Percentiles rank a stretch among this genome's conserved stretches.
Evolutionary conservation across 1,139 yeast genomes (phyloP).

Genomic region (Saccharomyces uvarum): DNA sequence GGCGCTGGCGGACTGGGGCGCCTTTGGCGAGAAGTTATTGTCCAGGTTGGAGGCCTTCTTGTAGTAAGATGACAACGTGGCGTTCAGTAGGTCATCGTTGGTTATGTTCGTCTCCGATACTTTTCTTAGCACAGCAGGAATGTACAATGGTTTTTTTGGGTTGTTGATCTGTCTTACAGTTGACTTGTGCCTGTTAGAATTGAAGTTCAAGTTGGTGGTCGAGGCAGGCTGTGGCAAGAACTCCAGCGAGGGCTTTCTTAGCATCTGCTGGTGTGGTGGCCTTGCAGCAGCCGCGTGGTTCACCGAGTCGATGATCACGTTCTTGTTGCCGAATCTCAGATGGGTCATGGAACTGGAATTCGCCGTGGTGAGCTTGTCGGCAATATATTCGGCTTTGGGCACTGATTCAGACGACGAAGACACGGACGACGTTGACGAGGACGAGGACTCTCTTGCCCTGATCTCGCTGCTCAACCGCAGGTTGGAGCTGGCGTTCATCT

Average conservation of each 20-base stretch:
- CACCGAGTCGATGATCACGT: constrained; percentile 14
- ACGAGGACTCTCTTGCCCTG: neutral
- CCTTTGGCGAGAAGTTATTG: neutral
- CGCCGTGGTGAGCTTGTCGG: constrained; percentile 1
- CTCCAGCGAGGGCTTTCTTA: constrained; percentile 14
- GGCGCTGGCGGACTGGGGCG: neutral
- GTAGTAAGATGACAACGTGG: constrained; percentile 4
- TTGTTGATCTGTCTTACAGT: constrained; percentile 50
- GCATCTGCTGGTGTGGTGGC: constrained; percentile 1
- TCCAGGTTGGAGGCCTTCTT: neutral
- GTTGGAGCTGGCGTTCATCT: neutral
- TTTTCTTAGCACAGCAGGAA: constrained; percentile 81
- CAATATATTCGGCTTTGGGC: neutral
- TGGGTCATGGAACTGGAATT: constrained; percentile 13
- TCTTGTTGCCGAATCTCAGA: constrained; percentile 17
- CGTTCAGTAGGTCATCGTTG: constrained; percentile 29
- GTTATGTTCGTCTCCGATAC: constrained; percentile 37
- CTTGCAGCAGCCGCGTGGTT: neutral
- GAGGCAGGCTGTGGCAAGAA: constrained; percentile 13
- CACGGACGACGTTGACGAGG: neutral
- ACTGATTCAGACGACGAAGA: constrained; percentile 1
- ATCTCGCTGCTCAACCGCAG: neutral
- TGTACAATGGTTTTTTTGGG: constrained; percentile 76
- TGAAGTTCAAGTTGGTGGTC: neutral
- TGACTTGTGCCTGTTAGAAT: constrained; percentile 11